phyloP scores from a whole-genome alignment of 352 stramenopile genomes.

The Stephanocyclus meneghinianus region DNA sequence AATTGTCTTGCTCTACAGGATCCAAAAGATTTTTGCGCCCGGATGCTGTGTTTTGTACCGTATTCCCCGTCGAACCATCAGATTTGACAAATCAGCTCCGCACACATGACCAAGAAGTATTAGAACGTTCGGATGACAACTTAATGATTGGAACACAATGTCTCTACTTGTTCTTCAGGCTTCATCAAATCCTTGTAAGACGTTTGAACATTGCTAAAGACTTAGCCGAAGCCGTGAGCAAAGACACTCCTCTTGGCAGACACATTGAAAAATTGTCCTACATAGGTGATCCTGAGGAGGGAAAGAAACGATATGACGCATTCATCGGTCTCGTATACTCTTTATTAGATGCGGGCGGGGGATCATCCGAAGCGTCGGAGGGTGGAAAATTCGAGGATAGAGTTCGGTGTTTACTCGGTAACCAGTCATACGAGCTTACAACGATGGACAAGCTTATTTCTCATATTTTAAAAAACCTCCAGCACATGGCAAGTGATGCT shows the following conservation, averaged over 20 bases:
- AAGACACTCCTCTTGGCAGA: slow-evolving; percentile 59
- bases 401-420: slow-evolving; percentile 75
- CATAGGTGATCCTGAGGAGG: slow-evolving; percentile 48
- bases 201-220: slow-evolving; percentile 77
- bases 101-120: slow-evolving; percentile 61
- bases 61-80: slow-evolving; percentile 70
- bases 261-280: slow-evolving; percentile 72
- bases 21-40: slow-evolving; percentile 57
- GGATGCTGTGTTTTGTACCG: slow-evolving; percentile 67
- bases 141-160: slow-evolving; percentile 81
- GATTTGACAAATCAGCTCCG: slow-evolving; percentile 69
- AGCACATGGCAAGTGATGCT: slow-evolving; percentile 80
- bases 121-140: slow-evolving; percentile 65
- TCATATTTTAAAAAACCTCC: slow-evolving; percentile 82
- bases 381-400: slow-evolving; percentile 80
- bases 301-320: slow-evolving; percentile 75
- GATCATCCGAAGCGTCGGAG: slow-evolving; percentile 47
- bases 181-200: slow-evolving; percentile 80
- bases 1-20: slow-evolving; percentile 43
- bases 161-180: slow-evolving; percentile 81
- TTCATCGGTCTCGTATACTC: slow-evolving; percentile 78
- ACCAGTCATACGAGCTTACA: slow-evolving; percentile 79
- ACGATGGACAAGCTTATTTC: slow-evolving; percentile 85
- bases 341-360: slow-evolving; percentile 63
- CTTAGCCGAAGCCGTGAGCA: slow-evolving; percentile 59